A percentile compares a stretch with the other conserved stretches of the same genome.
phyloP scores from a whole-genome alignment of 257 asterid genomes.

The Pogostemon cablin region DNA sequence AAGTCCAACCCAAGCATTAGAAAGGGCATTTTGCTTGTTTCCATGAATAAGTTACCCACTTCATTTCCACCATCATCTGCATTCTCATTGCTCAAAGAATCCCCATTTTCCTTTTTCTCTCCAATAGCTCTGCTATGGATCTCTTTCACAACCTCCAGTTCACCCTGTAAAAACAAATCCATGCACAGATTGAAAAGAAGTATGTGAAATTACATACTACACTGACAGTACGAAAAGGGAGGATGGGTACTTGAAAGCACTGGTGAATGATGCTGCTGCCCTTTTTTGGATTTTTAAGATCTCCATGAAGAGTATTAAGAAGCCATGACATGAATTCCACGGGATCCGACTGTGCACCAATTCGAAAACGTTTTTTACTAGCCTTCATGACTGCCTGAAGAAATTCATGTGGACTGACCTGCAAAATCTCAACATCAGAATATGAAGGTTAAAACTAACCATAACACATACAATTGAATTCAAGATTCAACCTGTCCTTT shows the following conservation, averaged over 20 bases:
- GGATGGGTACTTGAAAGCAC: conserved; percentile 81
- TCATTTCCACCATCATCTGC: conserved; percentile 50
- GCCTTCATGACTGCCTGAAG: conserved; percentile 96
- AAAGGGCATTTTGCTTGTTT: conserved; percentile 82
- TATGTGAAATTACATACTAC: conserved; percentile 6
- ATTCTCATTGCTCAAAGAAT: conserved; percentile 34
- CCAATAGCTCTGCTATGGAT: conserved; percentile 48
- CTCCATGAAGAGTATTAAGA: conserved; percentile 76
- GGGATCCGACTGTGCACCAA: conserved; percentile 95
- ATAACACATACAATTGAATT: neutral
- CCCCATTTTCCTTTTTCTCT: conserved; percentile 50
- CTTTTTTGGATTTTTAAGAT: conserved; percentile 69
- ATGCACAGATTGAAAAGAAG: conserved; percentile 21
- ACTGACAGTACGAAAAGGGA: neutral
- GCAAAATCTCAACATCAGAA: conserved; percentile 41
- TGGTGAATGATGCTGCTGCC: conserved; percentile 80
- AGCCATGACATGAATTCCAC: conserved; percentile 98
- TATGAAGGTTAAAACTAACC: conserved; percentile 21
- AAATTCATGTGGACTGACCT: conserved; percentile 99
- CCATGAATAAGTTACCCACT: conserved; percentile 39
- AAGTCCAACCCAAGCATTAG: conserved; percentile 96
- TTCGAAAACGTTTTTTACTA: conserved; percentile 82
- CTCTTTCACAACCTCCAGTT: conserved; percentile 89
- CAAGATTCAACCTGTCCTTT: conserved; percentile 83
- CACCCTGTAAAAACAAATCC: conserved; percentile 61